These are phyloP conservation scores for Didymella lethalis DNA, from an alignment of 2,329 filamentous ascomycete species.

Conservation along the genomic window DNA sequence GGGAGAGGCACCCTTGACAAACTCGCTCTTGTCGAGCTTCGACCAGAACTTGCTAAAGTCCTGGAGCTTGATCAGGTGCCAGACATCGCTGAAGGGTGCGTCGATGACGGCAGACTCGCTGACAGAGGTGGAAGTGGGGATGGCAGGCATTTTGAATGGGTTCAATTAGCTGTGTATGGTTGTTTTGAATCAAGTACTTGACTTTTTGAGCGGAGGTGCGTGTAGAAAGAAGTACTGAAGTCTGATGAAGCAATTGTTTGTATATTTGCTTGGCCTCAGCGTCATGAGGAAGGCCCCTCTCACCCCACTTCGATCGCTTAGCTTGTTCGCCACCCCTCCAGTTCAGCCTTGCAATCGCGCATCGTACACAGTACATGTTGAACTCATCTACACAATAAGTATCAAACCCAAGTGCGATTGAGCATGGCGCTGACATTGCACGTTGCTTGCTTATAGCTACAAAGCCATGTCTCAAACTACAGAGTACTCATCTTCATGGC, in stretches of 20 bases:
- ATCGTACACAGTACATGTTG: background rate
- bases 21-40: slow-evolving; percentile 67
- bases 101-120: slow-evolving; percentile 73
- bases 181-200: slow-evolving; percentile 2
- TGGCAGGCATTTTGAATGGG: slow-evolving; percentile 41
- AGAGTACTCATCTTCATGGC: background rate
- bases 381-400: too few species aligned
- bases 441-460: background rate
- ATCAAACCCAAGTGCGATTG: background rate
- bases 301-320: slow-evolving; percentile 25
- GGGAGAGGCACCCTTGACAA: slow-evolving; percentile 67
- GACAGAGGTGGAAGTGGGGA: slow-evolving; percentile 73
- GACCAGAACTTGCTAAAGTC: slow-evolving; percentile 74
- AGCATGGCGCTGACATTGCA: background rate
- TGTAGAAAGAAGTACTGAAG: slow-evolving; percentile 21
- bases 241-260: slow-evolving; percentile 30
- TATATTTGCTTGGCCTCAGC: slow-evolving; percentile 22
- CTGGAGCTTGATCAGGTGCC: slow-evolving; percentile 78
- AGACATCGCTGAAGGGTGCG: slow-evolving; percentile 70
- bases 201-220: background rate
- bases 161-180: slow-evolving; percentile 16
- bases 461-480: background rate
- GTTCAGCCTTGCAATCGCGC: background rate
- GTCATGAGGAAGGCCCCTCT: slow-evolving; percentile 35
- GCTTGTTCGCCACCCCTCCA: slow-evolving; percentile 22